phyloP scores from a whole-genome alignment of 768 basidiomycete genomes.

The Amyloporia xantha region DNA sequence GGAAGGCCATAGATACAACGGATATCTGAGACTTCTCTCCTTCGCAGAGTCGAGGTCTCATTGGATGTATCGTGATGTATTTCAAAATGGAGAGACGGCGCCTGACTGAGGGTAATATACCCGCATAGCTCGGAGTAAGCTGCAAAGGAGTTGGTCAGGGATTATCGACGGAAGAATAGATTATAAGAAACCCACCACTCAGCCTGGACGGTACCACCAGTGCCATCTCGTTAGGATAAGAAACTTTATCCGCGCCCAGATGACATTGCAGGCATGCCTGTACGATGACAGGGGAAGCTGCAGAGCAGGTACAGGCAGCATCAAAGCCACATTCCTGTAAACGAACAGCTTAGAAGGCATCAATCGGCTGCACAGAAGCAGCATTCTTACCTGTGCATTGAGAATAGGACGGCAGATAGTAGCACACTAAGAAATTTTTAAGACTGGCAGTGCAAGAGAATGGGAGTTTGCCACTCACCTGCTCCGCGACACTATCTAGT shows the following conservation, averaged over 20 bases:
- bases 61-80: not conserved
- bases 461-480: not conserved
- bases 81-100: not conserved
- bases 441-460: not conserved
- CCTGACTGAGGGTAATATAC: not conserved
- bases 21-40: not conserved
- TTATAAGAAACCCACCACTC: not conserved
- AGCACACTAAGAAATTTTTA: not conserved
- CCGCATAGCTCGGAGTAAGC: not conserved
- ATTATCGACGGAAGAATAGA: not conserved
- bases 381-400: not conserved
- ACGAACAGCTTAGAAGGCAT: not conserved
- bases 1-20: not conserved
- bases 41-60: not conserved
- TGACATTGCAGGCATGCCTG: slow-evolving; percentile 1
- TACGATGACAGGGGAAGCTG: not conserved
- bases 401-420: not conserved
- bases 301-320: not conserved
- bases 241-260: not conserved
- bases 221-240: not conserved
- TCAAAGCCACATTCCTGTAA: not conserved
- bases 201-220: not conserved
- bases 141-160: not conserved
- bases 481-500: not conserved
- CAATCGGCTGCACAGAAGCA: not conserved